Evolutionary conservation across 2,329 filamentous ascomycete species (phyloP), one percentile per base, ranked within the genome.

Genomic region (Aspergillaceae sp.): DNA sequence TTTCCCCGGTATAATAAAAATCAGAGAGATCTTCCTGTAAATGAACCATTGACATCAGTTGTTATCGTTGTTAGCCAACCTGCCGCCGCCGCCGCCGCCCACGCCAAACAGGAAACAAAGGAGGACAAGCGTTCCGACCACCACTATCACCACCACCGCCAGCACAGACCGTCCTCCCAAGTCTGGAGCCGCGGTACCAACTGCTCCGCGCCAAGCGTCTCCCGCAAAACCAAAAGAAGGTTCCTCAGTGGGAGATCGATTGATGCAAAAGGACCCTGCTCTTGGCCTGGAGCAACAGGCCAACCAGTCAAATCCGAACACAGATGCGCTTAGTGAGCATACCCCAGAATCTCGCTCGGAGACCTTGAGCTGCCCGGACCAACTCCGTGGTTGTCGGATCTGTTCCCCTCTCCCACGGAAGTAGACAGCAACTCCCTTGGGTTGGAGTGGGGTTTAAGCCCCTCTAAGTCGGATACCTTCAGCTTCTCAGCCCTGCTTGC

Each of bases 401-500:
- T 50, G 26, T 30, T 49, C 10, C 29, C 48, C 19, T 38, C 53
- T 28, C 26, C 48, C 8, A 35, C 33, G 28, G 46, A 49, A 2
- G 41, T 44, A 28, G 47, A 40, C 7, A 11, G 45, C 3, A 51
- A 46, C 27, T 36, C 49, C 2, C 11, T 50, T 9, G 46, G 46
- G 9, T 28, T 47, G 2, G 26, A 45, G 2, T 41, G 48, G 8
- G 48, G 50, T 3, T 48, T 51, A 27, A 44, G 44, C 5, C 42
- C 44, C 29, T 42, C 44, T 3, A 40, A 45, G 11, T 44, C 44
- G 4, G 54, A 55, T 7, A 52, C 46, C 7, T 53, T 61, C 19
- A 65, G 56, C 30, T 65, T 67, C 46, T 60, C 62, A 29, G 56
- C 58, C 11, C 46, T 65, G 7, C 47, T 66, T n/a, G 61, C 64